phyloP scores from a whole-genome alignment of 805 yeast genomes.

The Torulaspora delbrueckii region DNA sequence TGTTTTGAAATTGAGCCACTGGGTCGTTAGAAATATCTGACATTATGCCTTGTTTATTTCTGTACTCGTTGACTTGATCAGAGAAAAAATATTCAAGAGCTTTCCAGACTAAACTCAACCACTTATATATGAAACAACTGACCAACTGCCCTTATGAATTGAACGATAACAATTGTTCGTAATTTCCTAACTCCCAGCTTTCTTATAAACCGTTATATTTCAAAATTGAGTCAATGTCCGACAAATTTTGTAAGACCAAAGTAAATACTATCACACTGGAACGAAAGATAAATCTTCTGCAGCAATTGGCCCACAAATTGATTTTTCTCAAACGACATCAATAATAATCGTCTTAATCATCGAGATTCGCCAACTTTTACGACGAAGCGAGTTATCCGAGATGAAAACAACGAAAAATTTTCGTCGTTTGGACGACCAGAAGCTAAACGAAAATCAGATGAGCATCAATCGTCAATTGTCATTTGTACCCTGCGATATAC shows the following conservation, averaged over 20 bases:
- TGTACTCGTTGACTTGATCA: background rate
- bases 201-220: slow-evolving; percentile 3
- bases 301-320: slow-evolving; percentile 1
- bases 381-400: slow-evolving; percentile 5
- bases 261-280: background rate
- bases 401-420: slow-evolving; percentile 3
- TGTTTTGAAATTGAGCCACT: slow-evolving; percentile 10
- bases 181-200: slow-evolving; percentile 1
- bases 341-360: background rate
- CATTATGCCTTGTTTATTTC: slow-evolving; percentile 1
- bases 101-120: background rate
- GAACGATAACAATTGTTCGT: background rate
- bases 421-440: slow-evolving; percentile 4
- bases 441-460: slow-evolving; percentile 1
- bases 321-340: background rate
- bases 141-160: background rate
- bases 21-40: slow-evolving; percentile 12
- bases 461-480: background rate
- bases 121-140: background rate
- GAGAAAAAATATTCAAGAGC: background rate
- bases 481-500: background rate
- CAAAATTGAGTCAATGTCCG: slow-evolving; percentile 3
- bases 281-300: slow-evolving; percentile 1
- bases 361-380: background rate
- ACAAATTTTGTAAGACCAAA: background rate